Conservation (phyloP, 129 eudicot genomes). For the Artemisia annua region DNA sequence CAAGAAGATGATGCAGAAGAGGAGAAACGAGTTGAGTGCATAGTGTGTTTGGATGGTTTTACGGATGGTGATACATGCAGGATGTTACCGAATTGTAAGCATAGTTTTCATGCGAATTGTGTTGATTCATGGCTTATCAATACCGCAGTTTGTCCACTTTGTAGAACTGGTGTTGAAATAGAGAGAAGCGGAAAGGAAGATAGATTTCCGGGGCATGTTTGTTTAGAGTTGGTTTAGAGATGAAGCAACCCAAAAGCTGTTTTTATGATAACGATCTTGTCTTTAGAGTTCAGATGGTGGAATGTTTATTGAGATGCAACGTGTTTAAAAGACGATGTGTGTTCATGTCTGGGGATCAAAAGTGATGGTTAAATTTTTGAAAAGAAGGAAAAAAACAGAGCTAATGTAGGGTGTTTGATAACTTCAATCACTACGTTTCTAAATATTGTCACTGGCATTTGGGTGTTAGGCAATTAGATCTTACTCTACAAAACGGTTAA, state of each 20-base stretch:
- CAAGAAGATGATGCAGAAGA: constrained; percentile 19
- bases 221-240: constrained; percentile 21
- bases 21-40: constrained; percentile 34
- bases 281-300: background rate
- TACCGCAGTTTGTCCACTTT: constrained; percentile 51
- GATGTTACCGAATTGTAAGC: constrained; percentile 48
- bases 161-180: constrained; percentile 37
- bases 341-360: background rate
- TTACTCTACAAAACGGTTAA: background rate
- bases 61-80: constrained; percentile 57
- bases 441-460: too few species aligned
- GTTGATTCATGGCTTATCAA: constrained; percentile 52
- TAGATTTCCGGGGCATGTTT: constrained; percentile 23
- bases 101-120: constrained; percentile 53
- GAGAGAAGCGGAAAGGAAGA: constrained; percentile 5
- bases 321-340: background rate
- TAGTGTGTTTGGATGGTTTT: constrained; percentile 61
- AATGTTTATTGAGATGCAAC: background rate
- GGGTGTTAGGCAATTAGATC: too few species aligned
- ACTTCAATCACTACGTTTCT: background rate
- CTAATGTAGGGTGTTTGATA: background rate
- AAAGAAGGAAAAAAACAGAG: background rate
- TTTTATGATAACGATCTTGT: background rate
- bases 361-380: background rate
- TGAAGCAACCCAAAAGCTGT: background rate